phyloP scores from a whole-genome alignment of 2,329 filamentous ascomycete species.

The Aspergillus texensis region DNA sequence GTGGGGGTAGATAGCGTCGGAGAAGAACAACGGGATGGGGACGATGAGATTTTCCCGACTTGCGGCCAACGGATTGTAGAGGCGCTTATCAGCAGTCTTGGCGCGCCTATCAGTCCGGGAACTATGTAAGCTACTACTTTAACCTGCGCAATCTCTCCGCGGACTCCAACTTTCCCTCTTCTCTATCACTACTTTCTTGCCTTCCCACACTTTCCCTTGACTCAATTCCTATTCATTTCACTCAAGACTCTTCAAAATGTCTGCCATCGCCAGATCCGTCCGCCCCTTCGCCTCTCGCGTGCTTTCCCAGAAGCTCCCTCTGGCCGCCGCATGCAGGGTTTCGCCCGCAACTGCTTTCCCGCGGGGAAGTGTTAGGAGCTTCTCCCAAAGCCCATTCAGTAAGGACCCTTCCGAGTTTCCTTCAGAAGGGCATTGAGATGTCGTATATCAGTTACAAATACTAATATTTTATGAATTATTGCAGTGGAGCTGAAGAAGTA shows the following conservation, averaged over 20 bases:
- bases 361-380: conserved; percentile 45
- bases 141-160: conserved; percentile 17
- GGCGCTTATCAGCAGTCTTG: conserved; percentile 32
- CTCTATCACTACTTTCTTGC: conserved; percentile 14
- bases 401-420: conserved; percentile 18
- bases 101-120: conserved; percentile 32
- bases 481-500: conserved; percentile 69
- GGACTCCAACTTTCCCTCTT: conserved; percentile 18
- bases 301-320: conserved; percentile 40
- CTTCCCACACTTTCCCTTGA: conserved; percentile 11
- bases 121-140: conserved; percentile 17
- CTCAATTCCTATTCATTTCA: conserved; percentile 19
- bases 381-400: conserved; percentile 47
- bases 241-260: conserved; percentile 33
- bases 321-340: conserved; percentile 32
- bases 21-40: conserved; percentile 17
- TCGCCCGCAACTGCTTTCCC: conserved; percentile 42
- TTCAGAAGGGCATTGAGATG: conserved; percentile 11
- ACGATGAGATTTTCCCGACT: conserved; percentile 25
- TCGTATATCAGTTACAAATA: conserved; percentile 11
- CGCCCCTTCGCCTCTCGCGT: conserved; percentile 42
- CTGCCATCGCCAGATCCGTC: conserved; percentile 37
- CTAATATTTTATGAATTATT: conserved; percentile 27
- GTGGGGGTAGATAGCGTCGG: conserved; percentile 23
- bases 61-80: conserved; percentile 9